A percentile compares a stretch with the other conserved stretches of the same genome.
These are phyloP conservation scores for Ganoderma resinaceum DNA, from an alignment of 1,284 basidiomycete species.

Conservation along the genomic window DNA sequence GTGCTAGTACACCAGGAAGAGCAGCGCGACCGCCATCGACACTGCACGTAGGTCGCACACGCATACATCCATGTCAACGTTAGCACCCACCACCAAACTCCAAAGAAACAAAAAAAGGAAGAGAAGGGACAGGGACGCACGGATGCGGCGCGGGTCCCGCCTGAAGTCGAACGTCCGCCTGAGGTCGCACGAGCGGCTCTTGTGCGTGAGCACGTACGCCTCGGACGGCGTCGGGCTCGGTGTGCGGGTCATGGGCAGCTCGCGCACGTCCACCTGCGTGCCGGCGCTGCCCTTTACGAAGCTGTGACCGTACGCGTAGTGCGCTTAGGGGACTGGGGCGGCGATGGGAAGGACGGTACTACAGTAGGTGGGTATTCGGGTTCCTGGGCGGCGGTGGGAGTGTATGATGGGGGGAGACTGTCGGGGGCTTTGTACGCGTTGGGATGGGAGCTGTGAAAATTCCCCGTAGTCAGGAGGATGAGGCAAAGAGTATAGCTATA, in stretches of 20 bases:
- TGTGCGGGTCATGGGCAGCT: conserved; percentile 40
- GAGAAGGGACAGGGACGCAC: neutral
- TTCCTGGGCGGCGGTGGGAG: neutral
- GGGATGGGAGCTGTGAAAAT: neutral
- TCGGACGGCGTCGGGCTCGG: conserved; percentile 49
- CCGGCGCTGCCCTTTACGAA: neutral
- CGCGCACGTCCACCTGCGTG: conserved; percentile 15
- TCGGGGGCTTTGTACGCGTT: neutral
- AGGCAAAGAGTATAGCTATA: no score
- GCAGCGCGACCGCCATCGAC: conserved; percentile 15
- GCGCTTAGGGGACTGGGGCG: neutral
- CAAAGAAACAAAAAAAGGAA: neutral
- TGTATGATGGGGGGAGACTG: neutral
- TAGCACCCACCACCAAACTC: neutral
- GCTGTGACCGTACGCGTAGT: neutral
- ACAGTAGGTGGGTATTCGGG: neutral
- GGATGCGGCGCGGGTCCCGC: neutral
- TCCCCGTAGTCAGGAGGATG: neutral
- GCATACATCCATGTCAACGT: neutral
- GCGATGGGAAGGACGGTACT: neutral
- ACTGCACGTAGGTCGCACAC: neutral
- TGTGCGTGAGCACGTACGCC: conserved; percentile 7
- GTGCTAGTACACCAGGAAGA: conserved; percentile 61
- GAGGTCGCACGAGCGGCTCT: conserved; percentile 7
- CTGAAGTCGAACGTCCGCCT: conserved; percentile 7